Base-by-base conservation (phyloP, 1,284 basidiomycete genomes). In the Amylostereum areolatum region DNA sequence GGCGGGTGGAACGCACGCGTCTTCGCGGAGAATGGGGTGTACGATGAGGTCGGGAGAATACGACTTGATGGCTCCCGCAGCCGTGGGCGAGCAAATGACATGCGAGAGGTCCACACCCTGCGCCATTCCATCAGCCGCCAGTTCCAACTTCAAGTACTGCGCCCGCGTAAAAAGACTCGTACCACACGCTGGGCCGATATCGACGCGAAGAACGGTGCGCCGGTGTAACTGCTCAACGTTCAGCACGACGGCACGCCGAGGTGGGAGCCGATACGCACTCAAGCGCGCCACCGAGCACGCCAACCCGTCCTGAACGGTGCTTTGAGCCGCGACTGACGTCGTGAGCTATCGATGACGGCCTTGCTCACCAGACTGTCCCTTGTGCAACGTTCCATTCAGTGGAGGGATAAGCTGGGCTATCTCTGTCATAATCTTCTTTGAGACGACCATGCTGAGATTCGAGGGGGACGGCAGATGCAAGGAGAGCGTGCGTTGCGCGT, bases 31-130 rank as follows among this genome's bases (percentile, higher is more conserved):
- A 46, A 97, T 86, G 0, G 90, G 92, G 62, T 98, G 95, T 0
- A 99, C 96, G 61, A 99, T 99, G 41, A 98, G 71, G 68, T 99
- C 96, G 7, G 93, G 91, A 1, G 89, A 90, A 62, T 97, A 99
- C 0, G 91, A 88, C 71, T 99, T 99, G 75, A 99, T 98, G 25
- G 93, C 88, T 2, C 78, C 77, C 29, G 90, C 90, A 2, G 93
- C 92, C 1, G 81, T 82, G 0, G 96, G 96, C 9, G 94, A 87
- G 69, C 96, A 99, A 47, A 99, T 95, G 48, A 98, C 93, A 74
- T 98, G 95, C 27, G 93, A 92, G 40, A 98, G 77, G 66, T 98
- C 96, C 46, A 88, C 89, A 31, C 95, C 96, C 89, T 92, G 50
- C 11, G 27, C 12, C n/a, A 37, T 18, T 53, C 33, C 45, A 24